Conservation (phyloP, 768 basidiomycete species). For the Inosperma sp. region DNA sequence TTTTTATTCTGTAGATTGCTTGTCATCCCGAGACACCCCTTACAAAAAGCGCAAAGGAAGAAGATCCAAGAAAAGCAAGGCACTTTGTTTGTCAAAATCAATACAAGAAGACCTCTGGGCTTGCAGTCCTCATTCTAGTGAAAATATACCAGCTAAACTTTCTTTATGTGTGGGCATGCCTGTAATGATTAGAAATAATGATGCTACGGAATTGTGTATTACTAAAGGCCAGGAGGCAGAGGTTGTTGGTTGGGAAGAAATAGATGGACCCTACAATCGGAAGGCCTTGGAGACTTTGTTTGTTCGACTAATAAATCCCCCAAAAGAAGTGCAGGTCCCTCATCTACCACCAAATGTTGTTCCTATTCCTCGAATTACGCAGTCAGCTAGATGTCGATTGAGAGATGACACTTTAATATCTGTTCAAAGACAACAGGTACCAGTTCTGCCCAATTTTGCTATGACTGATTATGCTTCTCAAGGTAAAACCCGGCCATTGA, state of each 20-base stretch:
- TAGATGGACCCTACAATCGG: conserved; percentile 8
- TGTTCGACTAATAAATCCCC: conserved; percentile 25
- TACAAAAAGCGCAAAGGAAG: background rate
- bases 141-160: conserved; percentile 20
- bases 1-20: conserved; percentile 28
- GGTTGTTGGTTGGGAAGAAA: conserved; percentile 25
- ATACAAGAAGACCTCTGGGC: conserved; percentile 13
- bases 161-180: conserved; percentile 29
- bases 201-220: conserved; percentile 32
- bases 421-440: conserved; percentile 23
- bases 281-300: conserved; percentile 26
- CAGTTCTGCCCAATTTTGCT: conserved; percentile 26
- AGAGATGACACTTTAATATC: conserved; percentile 13
- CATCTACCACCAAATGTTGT: conserved; percentile 30
- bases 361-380: conserved; percentile 13
- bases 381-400: background rate
- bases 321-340: conserved; percentile 17
- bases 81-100: background rate
- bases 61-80: background rate
- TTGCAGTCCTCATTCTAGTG: conserved; percentile 5
- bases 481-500: conserved; percentile 26
- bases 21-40: conserved; percentile 2
- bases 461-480: conserved; percentile 35
- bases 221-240: conserved; percentile 32
- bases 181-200: conserved; percentile 30